Conservation (phyloP, 2,329 filamentous ascomycete species). For the Myriangium duriaei region DNA sequence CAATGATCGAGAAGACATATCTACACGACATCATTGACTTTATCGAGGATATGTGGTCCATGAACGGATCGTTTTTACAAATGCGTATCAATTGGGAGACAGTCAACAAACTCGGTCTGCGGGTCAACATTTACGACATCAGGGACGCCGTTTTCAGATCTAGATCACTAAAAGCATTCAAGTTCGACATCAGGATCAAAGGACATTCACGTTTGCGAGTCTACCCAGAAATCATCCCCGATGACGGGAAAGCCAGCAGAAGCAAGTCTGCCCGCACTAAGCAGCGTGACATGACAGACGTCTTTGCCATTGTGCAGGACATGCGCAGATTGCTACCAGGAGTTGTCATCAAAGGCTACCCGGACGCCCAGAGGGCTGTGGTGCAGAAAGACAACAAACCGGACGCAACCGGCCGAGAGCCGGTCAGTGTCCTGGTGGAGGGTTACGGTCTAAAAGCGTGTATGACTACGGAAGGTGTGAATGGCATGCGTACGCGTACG, state of each 20-base stretch:
- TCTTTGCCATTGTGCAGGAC: slow-evolving; percentile 67
- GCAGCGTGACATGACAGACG: slow-evolving; percentile 40
- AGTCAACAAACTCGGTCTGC: slow-evolving; percentile 68
- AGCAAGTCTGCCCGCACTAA: slow-evolving; percentile 27
- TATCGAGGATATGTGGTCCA: slow-evolving; percentile 82
- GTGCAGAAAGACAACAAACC: slow-evolving; percentile 66
- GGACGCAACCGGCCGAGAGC: slow-evolving; percentile 50
- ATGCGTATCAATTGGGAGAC: slow-evolving; percentile 71
- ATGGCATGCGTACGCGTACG: slow-evolving; percentile 59
- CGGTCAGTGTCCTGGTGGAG: slow-evolving; percentile 59
- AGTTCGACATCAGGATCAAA: slow-evolving; percentile 16
- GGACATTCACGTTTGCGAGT: slow-evolving; percentile 49
- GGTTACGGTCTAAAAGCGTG: slow-evolving; percentile 81
- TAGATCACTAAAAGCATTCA: slow-evolving; percentile 60
- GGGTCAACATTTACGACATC: slow-evolving; percentile 63
- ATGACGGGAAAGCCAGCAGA: slow-evolving; percentile 30
- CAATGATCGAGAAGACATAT: slow-evolving; percentile 88
- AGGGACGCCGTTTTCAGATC: slow-evolving; percentile 62
- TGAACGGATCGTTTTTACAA: slow-evolving; percentile 60
- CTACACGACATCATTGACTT: slow-evolving; percentile 68
- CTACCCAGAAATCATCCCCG: slow-evolving; percentile 47
- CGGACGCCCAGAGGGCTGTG: slow-evolving; percentile 73
- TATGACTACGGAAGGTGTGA: slow-evolving; percentile 86
- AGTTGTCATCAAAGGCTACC: slow-evolving; percentile 82
- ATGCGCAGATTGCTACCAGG: slow-evolving; percentile 69